Percentiles rank a stretch among this genome's conserved stretches.
Evolutionary conservation across 768 basidiomycete genomes (phyloP).

Genomic region (Daedaleopsis sinensis): DNA sequence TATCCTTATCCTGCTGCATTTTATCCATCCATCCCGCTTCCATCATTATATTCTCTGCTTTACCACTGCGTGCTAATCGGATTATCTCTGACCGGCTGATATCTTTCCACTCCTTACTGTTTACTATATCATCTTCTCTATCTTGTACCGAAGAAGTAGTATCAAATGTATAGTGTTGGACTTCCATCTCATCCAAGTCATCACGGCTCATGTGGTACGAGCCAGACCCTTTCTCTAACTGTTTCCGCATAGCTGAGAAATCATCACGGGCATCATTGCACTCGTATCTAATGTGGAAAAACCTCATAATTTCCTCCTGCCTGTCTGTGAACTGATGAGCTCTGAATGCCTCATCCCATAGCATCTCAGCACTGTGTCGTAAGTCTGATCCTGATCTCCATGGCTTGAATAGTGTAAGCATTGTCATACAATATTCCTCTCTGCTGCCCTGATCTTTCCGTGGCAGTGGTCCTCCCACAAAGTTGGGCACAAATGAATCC

Average conservation of each 20-base stretch:
- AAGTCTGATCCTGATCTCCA: conserved; percentile 35
- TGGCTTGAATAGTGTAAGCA: conserved; percentile 38
- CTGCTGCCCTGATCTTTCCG: conserved; percentile 34
- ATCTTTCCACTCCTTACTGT: not conserved
- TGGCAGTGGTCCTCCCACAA: conserved; percentile 34
- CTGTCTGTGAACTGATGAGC: not conserved
- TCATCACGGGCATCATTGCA: conserved; percentile 14
- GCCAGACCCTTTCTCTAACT: not conserved
- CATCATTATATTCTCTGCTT: not conserved
- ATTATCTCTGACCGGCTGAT: not conserved
- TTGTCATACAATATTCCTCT: conserved; percentile 36
- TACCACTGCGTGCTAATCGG: not conserved
- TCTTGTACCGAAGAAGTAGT: not conserved
- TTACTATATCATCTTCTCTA: not conserved
- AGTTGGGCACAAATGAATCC: conserved; percentile 29
- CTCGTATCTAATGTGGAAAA: conserved; percentile 10
- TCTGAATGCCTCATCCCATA: conserved; percentile 8
- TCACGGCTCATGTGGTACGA: not conserved
- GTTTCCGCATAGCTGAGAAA: conserved; percentile 1
- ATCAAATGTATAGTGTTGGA: not conserved
- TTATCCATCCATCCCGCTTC: not conserved
- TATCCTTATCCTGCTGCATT: not conserved
- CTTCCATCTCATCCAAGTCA: not conserved
- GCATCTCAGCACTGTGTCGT: conserved; percentile 15
- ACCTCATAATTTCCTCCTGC: conserved; percentile 7